phyloP scores from a whole-genome alignment of 345 rosid species.

The Sonneratia alba region DNA sequence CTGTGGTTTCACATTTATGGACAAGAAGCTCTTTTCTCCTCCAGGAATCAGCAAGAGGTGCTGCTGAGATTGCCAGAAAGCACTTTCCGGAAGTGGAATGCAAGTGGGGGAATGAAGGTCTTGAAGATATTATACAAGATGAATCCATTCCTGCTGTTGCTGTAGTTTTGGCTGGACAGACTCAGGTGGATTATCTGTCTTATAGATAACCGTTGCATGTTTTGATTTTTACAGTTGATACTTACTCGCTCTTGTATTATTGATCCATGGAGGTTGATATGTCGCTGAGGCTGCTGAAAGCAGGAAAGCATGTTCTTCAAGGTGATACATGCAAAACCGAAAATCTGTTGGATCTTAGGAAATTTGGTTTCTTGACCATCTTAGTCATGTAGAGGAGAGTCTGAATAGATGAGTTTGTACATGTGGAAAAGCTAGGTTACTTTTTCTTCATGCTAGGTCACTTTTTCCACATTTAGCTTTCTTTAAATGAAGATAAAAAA shows the following conservation, averaged over 20 bases:
- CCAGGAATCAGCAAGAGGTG: conserved; percentile 76
- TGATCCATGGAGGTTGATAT: conserved; percentile 55
- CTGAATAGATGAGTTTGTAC: neutral
- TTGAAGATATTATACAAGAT: conserved; percentile 56
- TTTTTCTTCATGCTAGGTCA: neutral
- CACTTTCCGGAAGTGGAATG: conserved; percentile 68
- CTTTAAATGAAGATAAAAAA: too few relatives aligned
- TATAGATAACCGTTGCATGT: neutral
- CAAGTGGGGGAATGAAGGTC: conserved; percentile 84
- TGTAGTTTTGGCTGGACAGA: conserved; percentile 90
- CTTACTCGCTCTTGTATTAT: neutral
- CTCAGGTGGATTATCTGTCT: conserved; percentile 39
- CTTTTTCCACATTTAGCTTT: too few relatives aligned
- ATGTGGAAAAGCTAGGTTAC: neutral
- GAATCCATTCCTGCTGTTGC: conserved; percentile 64
- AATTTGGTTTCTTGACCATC: neutral
- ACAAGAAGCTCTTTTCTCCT: neutral
- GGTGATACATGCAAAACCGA: conserved; percentile 28
- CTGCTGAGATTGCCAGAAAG: conserved; percentile 64
- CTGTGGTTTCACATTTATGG: neutral
- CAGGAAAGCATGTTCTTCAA: conserved; percentile 89
- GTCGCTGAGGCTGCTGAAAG: conserved; percentile 70
- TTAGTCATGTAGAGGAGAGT: neutral
- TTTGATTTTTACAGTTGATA: neutral
- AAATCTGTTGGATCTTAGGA: neutral